Conservation (phyloP, 495 filamentous ascomycete species). For the Penicillium flavigenum region DNA sequence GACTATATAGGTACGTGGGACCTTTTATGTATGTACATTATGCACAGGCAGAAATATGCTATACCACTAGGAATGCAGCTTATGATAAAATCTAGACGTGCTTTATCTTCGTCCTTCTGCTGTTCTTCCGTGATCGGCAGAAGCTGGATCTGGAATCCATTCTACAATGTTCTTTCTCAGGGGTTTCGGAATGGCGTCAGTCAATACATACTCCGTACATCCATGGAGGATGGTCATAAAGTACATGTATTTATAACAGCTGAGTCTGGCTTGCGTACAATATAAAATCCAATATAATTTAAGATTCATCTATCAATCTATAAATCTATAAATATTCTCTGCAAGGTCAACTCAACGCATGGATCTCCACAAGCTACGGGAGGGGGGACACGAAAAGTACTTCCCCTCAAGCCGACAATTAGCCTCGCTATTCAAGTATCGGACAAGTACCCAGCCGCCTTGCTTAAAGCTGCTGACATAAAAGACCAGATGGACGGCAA, state of each 20-base stretch:
- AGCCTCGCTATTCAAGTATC: background rate
- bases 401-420: background rate
- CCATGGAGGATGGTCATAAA: background rate
- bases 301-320: constrained; percentile 8
- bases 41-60: background rate
- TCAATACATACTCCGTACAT: background rate
- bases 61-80: background rate
- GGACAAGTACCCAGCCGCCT: background rate
- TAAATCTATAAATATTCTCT: constrained; percentile 15
- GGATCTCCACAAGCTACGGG: constrained; percentile 9
- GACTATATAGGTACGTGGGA: background rate
- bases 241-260: background rate
- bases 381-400: background rate
- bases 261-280: background rate
- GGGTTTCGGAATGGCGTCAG: constrained; percentile 7
- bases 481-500: background rate
- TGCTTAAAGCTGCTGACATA: constrained; percentile 4
- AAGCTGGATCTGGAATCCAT: constrained; percentile 8
- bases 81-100: constrained; percentile 4
- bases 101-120: constrained; percentile 2
- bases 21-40: background rate
- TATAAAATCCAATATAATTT: background rate
- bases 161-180: constrained; percentile 1
- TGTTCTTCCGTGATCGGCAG: constrained; percentile 11
- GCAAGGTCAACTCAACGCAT: constrained; percentile 5